phyloP scores from a whole-genome alignment of 2,329 filamentous ascomycete species.

The Aureobasidium leucospermi region DNA sequence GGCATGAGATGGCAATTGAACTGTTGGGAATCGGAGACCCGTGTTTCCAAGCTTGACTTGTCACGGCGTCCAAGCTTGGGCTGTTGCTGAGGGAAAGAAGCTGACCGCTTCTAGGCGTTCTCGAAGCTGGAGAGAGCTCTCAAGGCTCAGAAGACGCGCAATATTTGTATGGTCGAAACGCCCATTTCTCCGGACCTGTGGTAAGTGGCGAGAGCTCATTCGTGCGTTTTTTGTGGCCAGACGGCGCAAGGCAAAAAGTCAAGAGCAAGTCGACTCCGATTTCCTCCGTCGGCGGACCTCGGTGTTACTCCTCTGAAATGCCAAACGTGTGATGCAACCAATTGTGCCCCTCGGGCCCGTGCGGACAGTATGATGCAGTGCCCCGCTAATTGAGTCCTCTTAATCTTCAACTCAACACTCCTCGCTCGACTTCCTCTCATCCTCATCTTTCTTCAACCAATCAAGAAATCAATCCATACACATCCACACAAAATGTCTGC shows the following conservation, averaged over 20 bases:
- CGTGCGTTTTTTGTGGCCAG: slow-evolving; percentile 4
- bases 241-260: not conserved
- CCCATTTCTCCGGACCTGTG: not conserved
- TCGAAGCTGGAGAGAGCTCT: not conserved
- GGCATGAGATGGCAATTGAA: slow-evolving; percentile 3
- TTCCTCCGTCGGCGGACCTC: slow-evolving; percentile 13
- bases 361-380: slow-evolving; percentile 14
- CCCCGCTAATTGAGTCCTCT: slow-evolving; percentile 13
- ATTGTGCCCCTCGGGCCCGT: slow-evolving; percentile 10
- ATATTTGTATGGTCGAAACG: not conserved
- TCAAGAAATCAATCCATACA: slow-evolving; percentile 6
- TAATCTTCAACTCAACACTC: slow-evolving; percentile 14
- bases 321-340: slow-evolving; percentile 13
- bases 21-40: slow-evolving; percentile 7
- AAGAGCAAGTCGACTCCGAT: not conserved
- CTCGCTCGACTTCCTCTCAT: slow-evolving; percentile 10
- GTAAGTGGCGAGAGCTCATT: slow-evolving; percentile 11
- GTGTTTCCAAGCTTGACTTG: slow-evolving; percentile 9
- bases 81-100: slow-evolving; percentile 1
- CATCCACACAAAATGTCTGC: slow-evolving; percentile 16
- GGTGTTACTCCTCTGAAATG: slow-evolving; percentile 3
- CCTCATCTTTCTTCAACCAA: slow-evolving; percentile 9
- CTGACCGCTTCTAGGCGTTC: slow-evolving; percentile 4
- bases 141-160: not conserved
- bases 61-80: slow-evolving; percentile 9